Percentiles rank a stretch among this genome's conserved stretches.
These are phyloP conservation scores for Trichoderma aggressivum DNA, from an alignment of 2,329 filamentous ascomycete genomes.

Conservation along the genomic window DNA sequence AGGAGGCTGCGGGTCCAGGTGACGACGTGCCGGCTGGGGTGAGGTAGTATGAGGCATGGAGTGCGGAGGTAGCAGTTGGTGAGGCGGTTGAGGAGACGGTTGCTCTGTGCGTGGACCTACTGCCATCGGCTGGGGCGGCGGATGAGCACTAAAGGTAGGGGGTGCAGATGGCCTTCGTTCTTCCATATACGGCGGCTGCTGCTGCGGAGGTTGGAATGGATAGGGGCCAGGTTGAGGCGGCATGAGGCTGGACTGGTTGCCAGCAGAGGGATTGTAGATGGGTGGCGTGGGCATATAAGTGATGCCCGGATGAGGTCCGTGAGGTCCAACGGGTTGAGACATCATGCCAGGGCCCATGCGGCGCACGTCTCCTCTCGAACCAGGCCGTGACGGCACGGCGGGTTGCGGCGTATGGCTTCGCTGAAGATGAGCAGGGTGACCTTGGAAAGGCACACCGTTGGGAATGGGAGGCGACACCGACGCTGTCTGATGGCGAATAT, in stretches of 20 bases:
- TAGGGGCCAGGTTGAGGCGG: constrained; percentile 41
- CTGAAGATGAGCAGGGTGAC: constrained; percentile 42
- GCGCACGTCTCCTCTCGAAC: constrained; percentile 75
- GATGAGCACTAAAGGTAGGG: constrained; percentile 59
- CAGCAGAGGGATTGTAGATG: constrained; percentile 66
- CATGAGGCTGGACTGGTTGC: constrained; percentile 37
- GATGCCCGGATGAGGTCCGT: constrained; percentile 59
- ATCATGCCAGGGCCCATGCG: constrained; percentile 72
- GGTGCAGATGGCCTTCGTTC: constrained; percentile 74
- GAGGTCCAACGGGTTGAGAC: constrained; percentile 61
- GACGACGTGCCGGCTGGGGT: constrained; percentile 41
- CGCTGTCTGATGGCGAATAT: constrained; percentile 77
- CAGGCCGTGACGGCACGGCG: constrained; percentile 59
- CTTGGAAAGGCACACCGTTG: constrained; percentile 69
- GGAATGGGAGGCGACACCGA: constrained; percentile 85
- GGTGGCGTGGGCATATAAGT: constrained; percentile 82
- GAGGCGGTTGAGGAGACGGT: constrained; percentile 57
- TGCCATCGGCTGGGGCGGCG: constrained; percentile 46
- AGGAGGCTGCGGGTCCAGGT: constrained; percentile 49
- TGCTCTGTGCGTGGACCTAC: constrained; percentile 51
- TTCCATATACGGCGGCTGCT: constrained; percentile 66
- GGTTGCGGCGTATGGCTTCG: constrained; percentile 82
- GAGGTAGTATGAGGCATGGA: constrained; percentile 49
- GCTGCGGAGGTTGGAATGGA: constrained; percentile 31
- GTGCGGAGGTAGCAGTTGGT: constrained; percentile 48